Conservation (phyloP, 2,329 filamentous ascomycete species). For the Pseudogymnoascus sp. region DNA sequence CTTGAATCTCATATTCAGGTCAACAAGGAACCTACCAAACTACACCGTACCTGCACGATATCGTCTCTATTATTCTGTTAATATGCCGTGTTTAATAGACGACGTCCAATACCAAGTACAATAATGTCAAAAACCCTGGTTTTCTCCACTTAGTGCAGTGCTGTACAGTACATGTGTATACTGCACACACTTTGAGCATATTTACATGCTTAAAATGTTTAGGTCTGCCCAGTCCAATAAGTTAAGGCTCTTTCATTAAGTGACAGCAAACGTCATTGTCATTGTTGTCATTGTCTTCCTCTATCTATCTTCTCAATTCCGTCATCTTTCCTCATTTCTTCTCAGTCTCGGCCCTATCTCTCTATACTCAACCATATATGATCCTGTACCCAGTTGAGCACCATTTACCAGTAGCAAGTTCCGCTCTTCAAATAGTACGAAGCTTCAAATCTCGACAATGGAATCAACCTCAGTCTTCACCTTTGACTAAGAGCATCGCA, state of each 20-base stretch:
- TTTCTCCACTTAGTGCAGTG: slow-evolving; percentile 1
- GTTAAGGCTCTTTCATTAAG: neutral
- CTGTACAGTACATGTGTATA: neutral
- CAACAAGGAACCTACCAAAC: neutral
- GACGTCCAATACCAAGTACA: neutral
- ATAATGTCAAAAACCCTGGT: slow-evolving; percentile 2
- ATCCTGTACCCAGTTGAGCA: slow-evolving; percentile 15
- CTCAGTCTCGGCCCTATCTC: slow-evolving; percentile 14
- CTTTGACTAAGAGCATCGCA: neutral
- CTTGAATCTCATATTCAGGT: neutral
- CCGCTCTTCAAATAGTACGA: slow-evolving; percentile 13
- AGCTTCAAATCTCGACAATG: slow-evolving; percentile 6
- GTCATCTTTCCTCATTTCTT: slow-evolving; percentile 21
- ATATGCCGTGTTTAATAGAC: neutral
- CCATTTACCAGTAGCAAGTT: neutral
- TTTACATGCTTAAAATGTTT: neutral
- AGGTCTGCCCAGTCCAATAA: neutral
- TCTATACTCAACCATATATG: slow-evolving; percentile 9
- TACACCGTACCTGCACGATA: neutral
- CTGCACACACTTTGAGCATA: neutral
- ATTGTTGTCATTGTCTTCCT: neutral
- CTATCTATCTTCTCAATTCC: slow-evolving; percentile 5
- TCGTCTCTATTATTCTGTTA: neutral
- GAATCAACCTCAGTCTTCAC: neutral
- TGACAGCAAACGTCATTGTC: slow-evolving; percentile 4